Conservation (phyloP, 345 rosid genomes). For the Pistacia integerrima region DNA sequence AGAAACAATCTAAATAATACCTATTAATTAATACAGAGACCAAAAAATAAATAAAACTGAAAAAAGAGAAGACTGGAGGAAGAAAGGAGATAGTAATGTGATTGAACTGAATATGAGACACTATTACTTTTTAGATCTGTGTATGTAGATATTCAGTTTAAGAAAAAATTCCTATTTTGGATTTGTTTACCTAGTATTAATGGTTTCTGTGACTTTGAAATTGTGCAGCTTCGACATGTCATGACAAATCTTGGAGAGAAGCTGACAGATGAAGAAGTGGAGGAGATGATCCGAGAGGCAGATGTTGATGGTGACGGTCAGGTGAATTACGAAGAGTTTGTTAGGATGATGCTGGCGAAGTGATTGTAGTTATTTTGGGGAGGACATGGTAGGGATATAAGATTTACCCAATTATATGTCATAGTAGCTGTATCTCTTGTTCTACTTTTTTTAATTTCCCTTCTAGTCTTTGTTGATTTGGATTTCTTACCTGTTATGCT, state of each 20-base stretch:
- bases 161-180: background rate
- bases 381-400: background rate
- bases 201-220: background rate
- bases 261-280: conserved; percentile 49
- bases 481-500: background rate
- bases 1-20: background rate
- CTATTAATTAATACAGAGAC: background rate
- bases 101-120: background rate
- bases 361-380: background rate
- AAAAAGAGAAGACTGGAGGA: background rate
- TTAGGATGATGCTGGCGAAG: conserved; percentile 52
- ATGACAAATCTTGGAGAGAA: conserved; percentile 58
- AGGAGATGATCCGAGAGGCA: conserved; percentile 53
- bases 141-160: background rate
- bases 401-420: background rate
- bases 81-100: background rate
- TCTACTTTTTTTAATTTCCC: background rate
- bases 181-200: background rate
- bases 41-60: background rate
- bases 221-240: conserved; percentile 47
- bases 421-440: background rate
- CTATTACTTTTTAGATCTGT: background rate
- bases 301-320: conserved; percentile 58
- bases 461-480: background rate
- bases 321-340: conserved; percentile 47